Evolutionary conservation across 1,139 yeast genomes (phyloP), one percentile per base, ranked within the genome.

Genomic region (Diutina neorugosa): DNA sequence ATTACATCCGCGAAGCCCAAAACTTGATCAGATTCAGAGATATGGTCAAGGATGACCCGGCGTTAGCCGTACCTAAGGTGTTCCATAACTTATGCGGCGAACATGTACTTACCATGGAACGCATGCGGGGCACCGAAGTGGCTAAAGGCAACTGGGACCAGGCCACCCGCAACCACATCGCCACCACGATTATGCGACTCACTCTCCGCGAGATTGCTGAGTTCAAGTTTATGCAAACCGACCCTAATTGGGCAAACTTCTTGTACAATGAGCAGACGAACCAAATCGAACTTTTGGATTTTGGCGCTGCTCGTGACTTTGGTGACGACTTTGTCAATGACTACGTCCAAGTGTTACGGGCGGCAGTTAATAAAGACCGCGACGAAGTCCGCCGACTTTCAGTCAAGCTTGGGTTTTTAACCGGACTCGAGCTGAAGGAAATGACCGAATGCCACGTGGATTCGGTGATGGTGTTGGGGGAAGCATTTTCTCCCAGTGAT

Each of bases 161-260:
- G 68, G 80, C 78, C 18, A 80, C 86, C 18, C 84, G 78, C 57
- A 75, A 91, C 67, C 85, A 86, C 81, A 84, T 93, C 56, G 96
- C 96, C 12, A 80, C 89, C 8, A 79, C 85, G 61, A 83, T 93
- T 56, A 86, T 94, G 96, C 78, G 89, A 58, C 74, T 93, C 51
- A 90, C 97, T 63, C 72, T 93, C 52, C 73, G 80, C 60, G 99
- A 93, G 68, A 86, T 94, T 63, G 89, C 89, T 37, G 73, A 80
- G 60, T 91, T 86, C 72, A 80, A 78, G 62, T 93, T 86, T 69
- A 93, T 93, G 99, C 99, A 93, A 69, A 91, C 98, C 1, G 99
- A 93, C 69, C 99, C 99, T 51, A 93, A 93, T 69, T 94, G 98
- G 98, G 98, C 98, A 52, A 93, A 93, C 66, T 94, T 94, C 69